phyloP scores from a whole-genome alignment of 2,329 filamentous ascomycete genomes.

The Aspergillus japonicus region DNA sequence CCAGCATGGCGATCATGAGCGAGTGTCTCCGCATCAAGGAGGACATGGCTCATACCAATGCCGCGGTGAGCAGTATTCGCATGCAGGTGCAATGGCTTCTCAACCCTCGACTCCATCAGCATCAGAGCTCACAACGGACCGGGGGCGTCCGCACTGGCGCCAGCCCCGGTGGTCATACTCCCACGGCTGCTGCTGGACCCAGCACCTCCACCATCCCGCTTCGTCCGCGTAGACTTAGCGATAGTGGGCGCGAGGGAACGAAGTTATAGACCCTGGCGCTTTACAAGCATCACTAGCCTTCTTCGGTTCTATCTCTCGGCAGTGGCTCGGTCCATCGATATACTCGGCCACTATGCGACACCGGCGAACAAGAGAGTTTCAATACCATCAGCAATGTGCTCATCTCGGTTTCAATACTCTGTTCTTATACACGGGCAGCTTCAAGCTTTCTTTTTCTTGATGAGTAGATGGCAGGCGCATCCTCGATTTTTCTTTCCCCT shows the following conservation, averaged over 20 bases:
- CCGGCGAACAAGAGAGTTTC: background rate
- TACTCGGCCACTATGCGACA: background rate
- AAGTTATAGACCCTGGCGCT: constrained; percentile 25
- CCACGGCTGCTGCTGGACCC: constrained; percentile 27
- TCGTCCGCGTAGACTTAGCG: constrained; percentile 38
- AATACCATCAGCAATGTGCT: too few relatives aligned
- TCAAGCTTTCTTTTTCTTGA: background rate
- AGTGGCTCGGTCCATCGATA: too few relatives aligned
- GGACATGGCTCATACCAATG: constrained; percentile 61
- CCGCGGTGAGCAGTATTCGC: constrained; percentile 57
- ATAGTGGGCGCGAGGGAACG: constrained; percentile 44
- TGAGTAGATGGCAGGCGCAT: too few relatives aligned
- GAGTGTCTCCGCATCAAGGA: constrained; percentile 62
- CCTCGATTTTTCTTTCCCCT: too few relatives aligned
- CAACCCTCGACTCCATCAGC: constrained; percentile 54
- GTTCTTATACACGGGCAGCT: background rate
- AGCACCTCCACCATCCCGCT: constrained; percentile 27
- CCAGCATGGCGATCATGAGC: constrained; percentile 63
- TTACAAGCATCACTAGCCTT: background rate
- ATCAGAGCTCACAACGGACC: constrained; percentile 23
- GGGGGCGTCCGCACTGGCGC: constrained; percentile 18
- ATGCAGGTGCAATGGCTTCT: constrained; percentile 65
- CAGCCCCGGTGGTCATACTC: constrained; percentile 16
- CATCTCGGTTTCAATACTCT: background rate
- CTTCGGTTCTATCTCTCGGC: too few relatives aligned